phyloP scores from a whole-genome alignment of 108 stramenopile genomes.

The Nitzschia sp. region DNA sequence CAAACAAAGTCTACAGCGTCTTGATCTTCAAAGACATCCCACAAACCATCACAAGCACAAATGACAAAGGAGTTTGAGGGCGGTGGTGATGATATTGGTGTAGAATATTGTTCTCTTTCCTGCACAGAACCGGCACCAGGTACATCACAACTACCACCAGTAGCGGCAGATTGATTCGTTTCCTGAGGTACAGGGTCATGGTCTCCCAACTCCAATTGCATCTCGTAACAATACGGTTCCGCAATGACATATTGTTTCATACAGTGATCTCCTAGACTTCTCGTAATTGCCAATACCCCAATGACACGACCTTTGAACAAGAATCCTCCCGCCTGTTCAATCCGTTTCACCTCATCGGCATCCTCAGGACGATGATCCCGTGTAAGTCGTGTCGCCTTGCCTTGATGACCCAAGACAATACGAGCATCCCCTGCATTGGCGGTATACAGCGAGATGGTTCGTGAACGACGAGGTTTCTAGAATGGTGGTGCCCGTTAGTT shows the following conservation, averaged over 20 bases:
- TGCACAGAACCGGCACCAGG: not conserved
- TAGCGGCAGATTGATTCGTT: too few relatives aligned
- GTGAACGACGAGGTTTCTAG: not conserved
- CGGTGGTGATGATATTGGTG: not conserved
- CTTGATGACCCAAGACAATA: constrained; percentile 72
- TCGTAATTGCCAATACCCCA: constrained; percentile 84
- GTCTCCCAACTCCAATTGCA: constrained; percentile 6
- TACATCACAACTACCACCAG: too few relatives aligned
- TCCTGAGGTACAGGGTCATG: constrained; percentile 1
- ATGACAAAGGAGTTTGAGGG: constrained; percentile 56
- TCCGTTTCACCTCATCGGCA: constrained; percentile 70
- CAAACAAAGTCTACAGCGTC: constrained; percentile 75
- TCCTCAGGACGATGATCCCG: constrained; percentile 81
- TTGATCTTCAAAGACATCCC: constrained; percentile 87
- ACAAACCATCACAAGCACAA: constrained; percentile 87
- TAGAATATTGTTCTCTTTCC: not conserved
- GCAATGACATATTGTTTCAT: constrained; percentile 88
- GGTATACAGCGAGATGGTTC: constrained; percentile 52
- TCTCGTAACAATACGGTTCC: constrained; percentile 53
- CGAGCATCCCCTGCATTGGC: constrained; percentile 97
- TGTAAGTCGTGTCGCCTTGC: constrained; percentile 56
- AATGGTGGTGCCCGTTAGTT: not conserved
- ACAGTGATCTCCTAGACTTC: constrained; percentile 87
- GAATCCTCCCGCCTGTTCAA: constrained; percentile 80
- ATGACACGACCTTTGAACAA: constrained; percentile 74